phyloP scores from a whole-genome alignment of 2,329 filamentous ascomycete species.

The Aspergillus pseudotamarii region DNA sequence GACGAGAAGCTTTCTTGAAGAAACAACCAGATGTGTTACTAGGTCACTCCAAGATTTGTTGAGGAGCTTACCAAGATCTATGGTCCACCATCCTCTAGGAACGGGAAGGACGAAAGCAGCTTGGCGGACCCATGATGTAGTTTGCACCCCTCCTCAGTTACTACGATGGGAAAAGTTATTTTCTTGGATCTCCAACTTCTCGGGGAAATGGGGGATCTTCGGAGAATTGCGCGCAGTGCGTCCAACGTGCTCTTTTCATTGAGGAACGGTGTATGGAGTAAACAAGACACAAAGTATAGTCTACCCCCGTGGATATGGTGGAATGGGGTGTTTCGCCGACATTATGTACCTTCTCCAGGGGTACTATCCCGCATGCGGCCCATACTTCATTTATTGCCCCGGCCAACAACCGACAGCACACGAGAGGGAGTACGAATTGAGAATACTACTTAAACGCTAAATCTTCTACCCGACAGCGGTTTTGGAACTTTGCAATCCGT shows the following conservation, averaged over 20 bases:
- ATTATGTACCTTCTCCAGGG: slow-evolving; percentile 3
- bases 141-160: not conserved
- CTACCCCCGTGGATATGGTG: not conserved
- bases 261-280: not conserved
- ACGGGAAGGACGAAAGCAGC: not conserved
- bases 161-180: not conserved
- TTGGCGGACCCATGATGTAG: not conserved
- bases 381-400: not conserved
- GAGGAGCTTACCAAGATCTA: not conserved
- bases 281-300: not conserved
- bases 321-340: slow-evolving; percentile 1
- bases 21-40: not conserved
- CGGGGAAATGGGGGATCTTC: slow-evolving; percentile 1
- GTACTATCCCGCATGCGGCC: not conserved
- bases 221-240: not conserved
- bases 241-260: not conserved
- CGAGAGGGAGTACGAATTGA: not conserved
- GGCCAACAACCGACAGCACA: not conserved
- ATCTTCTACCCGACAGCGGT: not conserved
- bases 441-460: not conserved
- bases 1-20: not conserved
- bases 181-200: not conserved
- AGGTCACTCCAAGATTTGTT: not conserved
- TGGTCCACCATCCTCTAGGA: not conserved
- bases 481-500: not conserved